These are phyloP conservation scores for Geum urbanum DNA, from an alignment of 306 rosid species.

Conservation along the genomic window DNA sequence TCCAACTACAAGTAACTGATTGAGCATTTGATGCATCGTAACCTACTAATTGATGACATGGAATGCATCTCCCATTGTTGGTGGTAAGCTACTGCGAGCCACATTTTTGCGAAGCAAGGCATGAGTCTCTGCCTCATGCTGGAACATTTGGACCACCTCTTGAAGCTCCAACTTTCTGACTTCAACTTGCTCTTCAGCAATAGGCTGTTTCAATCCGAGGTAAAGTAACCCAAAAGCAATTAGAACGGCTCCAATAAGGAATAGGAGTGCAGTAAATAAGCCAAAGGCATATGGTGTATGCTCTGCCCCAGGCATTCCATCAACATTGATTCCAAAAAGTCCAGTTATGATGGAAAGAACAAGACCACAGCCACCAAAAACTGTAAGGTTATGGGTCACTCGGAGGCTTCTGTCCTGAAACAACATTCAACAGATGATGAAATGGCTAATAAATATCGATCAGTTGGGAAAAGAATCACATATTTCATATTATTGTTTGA, in stretches of 20 bases:
- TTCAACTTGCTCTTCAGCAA: slow-evolving; percentile 52
- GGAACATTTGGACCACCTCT: slow-evolving; percentile 68
- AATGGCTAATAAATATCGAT: background rate
- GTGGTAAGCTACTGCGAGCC: slow-evolving; percentile 59
- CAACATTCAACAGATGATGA: slow-evolving; percentile 24
- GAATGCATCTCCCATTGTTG: slow-evolving; percentile 67
- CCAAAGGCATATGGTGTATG: slow-evolving; percentile 81
- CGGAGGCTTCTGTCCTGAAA: slow-evolving; percentile 84
- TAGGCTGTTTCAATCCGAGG: slow-evolving; percentile 72
- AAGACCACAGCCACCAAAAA: slow-evolving; percentile 80
- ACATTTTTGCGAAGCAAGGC: slow-evolving; percentile 58
- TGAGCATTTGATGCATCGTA: background rate
- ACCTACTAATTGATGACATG: slow-evolving; percentile 33
- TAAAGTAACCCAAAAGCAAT: slow-evolving; percentile 55
- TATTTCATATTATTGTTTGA: background rate
- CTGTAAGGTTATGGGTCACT: slow-evolving; percentile 78
- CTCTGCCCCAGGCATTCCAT: slow-evolving; percentile 75
- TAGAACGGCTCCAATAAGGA: slow-evolving; percentile 49
- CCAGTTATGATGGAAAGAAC: slow-evolving; percentile 80
- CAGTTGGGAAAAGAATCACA: background rate
- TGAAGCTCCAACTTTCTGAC: slow-evolving; percentile 79
- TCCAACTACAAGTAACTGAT: background rate
- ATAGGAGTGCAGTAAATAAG: slow-evolving; percentile 55
- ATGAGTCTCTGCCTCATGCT: slow-evolving; percentile 92
- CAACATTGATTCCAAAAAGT: slow-evolving; percentile 88